Evolutionary conservation across 1,284 basidiomycete genomes (phyloP), one percentile per base, ranked within the genome.

Genomic region (Apiotrichum mycotoxinovorans): DNA sequence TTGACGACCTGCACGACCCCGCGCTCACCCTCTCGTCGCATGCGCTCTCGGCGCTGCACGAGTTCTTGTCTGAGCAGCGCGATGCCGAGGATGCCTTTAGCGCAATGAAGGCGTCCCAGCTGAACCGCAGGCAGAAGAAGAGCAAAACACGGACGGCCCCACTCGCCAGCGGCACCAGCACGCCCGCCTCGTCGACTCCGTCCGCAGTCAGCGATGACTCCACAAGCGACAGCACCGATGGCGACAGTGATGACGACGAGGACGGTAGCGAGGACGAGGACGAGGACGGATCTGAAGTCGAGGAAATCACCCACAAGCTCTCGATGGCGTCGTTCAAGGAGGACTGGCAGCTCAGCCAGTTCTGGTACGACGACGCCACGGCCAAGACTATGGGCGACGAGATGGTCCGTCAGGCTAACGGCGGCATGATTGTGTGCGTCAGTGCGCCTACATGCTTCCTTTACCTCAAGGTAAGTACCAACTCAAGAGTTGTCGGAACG

Each of bases 291-390:
- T 20, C 27, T 30, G 37, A 38, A 26, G 37, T 22, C n/a, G 38
- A 43, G 15, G 15, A 27, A 9, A 30, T 25, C 33, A 22, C 37
- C 12, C 43, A 22, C 23, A 26, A 17, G 26, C 43, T 54, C 27
- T 23, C 44, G 2, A 58, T 58, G 57, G 44, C 51, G 14, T 18
- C 41, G 20, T 58, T 58, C 44, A 53, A 53, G 17, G 57, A 58
- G 57, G 37, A 51, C 38, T 58, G 57, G 57, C 52, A 53, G 20
- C 47, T 58, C 48, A 54, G 52, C 52, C 57, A 58, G 57, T 58
- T 58, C 52, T 58, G 57, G 57, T 54, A 58, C 43, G 57, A 58
- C 44, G 57, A 47, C 33, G 25, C 25, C 4, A 58, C 49, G 7
- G 41, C 57, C 2, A 23, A 23, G 12, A 43, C 30, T 33, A 25